Percentiles rank a stretch among this genome's conserved stretches.
Evolutionary conservation across 441 rosid genomes (phyloP).

Genomic region (Geranium incanum): DNA sequence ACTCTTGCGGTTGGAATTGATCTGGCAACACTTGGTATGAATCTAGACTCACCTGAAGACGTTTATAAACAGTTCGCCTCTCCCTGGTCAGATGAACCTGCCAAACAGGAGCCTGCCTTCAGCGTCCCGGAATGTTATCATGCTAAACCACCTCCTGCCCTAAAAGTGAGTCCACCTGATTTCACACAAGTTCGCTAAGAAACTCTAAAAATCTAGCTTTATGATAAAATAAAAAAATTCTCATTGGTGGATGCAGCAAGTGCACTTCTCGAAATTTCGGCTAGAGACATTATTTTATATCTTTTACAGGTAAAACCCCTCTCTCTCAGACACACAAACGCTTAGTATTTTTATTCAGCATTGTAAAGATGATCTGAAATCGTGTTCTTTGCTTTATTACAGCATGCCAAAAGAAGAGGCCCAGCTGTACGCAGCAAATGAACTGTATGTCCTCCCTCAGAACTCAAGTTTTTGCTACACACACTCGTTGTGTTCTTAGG

Average conservation of each 20-base stretch:
- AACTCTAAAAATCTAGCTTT: neutral
- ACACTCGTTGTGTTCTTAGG: neutral
- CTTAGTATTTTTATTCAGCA: neutral
- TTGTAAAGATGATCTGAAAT: slow-evolving; percentile 8
- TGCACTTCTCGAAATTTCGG: slow-evolving; percentile 59
- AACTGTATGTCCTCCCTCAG: slow-evolving; percentile 54
- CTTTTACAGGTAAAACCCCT: slow-evolving; percentile 64
- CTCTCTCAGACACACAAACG: neutral
- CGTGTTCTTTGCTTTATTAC: slow-evolving; percentile 25
- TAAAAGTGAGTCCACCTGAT: slow-evolving; percentile 47
- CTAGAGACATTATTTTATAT: slow-evolving; percentile 69
- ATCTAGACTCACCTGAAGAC: slow-evolving; percentile 75
- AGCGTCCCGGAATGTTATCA: slow-evolving; percentile 76
- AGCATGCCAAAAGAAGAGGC: slow-evolving; percentile 99
- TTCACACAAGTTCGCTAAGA: slow-evolving; percentile 6
- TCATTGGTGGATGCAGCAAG: slow-evolving; percentile 53
- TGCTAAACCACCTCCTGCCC: slow-evolving; percentile 59
- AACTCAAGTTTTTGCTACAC: neutral
- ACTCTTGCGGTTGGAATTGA: slow-evolving; percentile 93
- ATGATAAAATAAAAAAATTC: neutral
- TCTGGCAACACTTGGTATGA: slow-evolving; percentile 74
- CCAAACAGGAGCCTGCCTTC: slow-evolving; percentile 85
- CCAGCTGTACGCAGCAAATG: slow-evolving; percentile 80
- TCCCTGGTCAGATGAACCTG: slow-evolving; percentile 92
- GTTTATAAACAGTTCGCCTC: slow-evolving; percentile 88